A percentile compares a stretch with the other conserved stretches of the same genome.
Conservation (phyloP, 1,139 yeast genomes). For the Yamadazyma dendronema region DNA sequence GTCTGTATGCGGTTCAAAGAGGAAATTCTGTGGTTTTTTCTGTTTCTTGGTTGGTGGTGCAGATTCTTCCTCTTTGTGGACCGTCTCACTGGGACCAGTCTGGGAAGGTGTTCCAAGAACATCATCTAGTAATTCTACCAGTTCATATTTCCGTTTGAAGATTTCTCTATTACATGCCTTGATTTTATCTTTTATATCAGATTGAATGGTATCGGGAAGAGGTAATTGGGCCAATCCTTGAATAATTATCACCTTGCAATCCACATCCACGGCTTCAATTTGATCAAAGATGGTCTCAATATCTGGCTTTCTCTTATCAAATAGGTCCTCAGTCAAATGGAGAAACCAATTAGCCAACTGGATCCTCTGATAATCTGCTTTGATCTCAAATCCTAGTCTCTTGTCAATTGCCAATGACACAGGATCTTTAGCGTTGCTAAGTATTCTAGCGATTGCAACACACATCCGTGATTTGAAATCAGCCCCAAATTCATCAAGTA, state of each 20-base stretch:
- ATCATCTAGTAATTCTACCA: constrained; percentile 10
- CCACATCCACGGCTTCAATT: not conserved
- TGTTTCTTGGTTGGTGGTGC: constrained; percentile 4
- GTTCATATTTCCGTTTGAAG: constrained; percentile 6
- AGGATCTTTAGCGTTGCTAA: not conserved
- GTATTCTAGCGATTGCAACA: constrained; percentile 9
- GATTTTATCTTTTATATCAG: not conserved
- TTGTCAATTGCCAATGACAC: constrained; percentile 5
- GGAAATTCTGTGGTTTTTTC: constrained; percentile 12
- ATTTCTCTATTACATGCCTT: not conserved
- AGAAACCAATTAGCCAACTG: constrained; percentile 12
- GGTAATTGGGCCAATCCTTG: constrained; percentile 1
- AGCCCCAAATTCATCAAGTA: constrained; percentile 31
- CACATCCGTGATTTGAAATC: constrained; percentile 16
- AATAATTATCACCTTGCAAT: constrained; percentile 2
- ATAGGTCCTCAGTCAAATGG: constrained; percentile 2
- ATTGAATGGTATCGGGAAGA: not conserved
- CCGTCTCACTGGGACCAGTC: constrained; percentile 4
- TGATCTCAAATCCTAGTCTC: constrained; percentile 9
- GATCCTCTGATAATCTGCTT: constrained; percentile 1
- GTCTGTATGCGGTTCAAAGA: constrained; percentile 26
- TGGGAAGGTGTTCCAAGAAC: constrained; percentile 7
- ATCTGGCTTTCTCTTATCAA: not conserved
- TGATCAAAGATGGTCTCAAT: constrained; percentile 3
- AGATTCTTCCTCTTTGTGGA: not conserved